phyloP scores from a whole-genome alignment of 2,329 filamentous ascomycete species.

The Botrytis sinoallii region DNA sequence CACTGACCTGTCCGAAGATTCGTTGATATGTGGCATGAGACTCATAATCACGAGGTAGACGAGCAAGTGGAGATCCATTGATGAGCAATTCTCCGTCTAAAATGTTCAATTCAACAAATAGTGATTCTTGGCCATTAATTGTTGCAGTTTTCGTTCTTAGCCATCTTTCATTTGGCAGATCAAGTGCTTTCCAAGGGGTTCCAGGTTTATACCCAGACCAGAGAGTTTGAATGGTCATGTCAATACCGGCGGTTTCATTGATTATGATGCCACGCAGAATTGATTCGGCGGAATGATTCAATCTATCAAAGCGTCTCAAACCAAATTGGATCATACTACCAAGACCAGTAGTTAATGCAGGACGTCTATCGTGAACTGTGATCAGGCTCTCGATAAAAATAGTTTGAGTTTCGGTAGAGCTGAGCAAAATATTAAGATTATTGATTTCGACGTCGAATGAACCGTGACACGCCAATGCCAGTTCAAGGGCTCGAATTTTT shows the following conservation, averaged over 20 bases:
- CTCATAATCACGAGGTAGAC: slow-evolving; percentile 47
- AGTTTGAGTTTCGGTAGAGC: slow-evolving; percentile 31
- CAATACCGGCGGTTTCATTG: slow-evolving; percentile 22
- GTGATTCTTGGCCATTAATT: slow-evolving; percentile 6
- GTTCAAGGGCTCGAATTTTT: slow-evolving; percentile 38
- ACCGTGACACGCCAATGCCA: slow-evolving; percentile 43
- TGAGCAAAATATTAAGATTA: slow-evolving; percentile 36
- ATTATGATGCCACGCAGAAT: slow-evolving; percentile 19
- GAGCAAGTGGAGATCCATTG: slow-evolving; percentile 47
- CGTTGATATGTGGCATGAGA: slow-evolving; percentile 23
- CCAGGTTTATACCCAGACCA: slow-evolving; percentile 36
- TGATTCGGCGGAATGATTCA: slow-evolving; percentile 26
- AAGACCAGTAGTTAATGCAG: slow-evolving; percentile 37
- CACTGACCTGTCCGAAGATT: slow-evolving; percentile 24
- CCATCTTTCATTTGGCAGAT: slow-evolving; percentile 38
- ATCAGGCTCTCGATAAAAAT: slow-evolving; percentile 42
- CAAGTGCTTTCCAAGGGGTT: slow-evolving; percentile 30
- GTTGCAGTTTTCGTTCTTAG: slow-evolving; percentile 29
- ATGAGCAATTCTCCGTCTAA: slow-evolving; percentile 52
- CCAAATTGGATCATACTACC: neutral
- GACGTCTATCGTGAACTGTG: slow-evolving; percentile 39
- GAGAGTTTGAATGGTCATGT: slow-evolving; percentile 30
- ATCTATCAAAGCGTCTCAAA: slow-evolving; percentile 18
- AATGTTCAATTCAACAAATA: slow-evolving; percentile 47
- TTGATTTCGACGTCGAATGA: slow-evolving; percentile 45